phyloP scores from a whole-genome alignment of 805 yeast species.

The Ogataea kodamae region DNA sequence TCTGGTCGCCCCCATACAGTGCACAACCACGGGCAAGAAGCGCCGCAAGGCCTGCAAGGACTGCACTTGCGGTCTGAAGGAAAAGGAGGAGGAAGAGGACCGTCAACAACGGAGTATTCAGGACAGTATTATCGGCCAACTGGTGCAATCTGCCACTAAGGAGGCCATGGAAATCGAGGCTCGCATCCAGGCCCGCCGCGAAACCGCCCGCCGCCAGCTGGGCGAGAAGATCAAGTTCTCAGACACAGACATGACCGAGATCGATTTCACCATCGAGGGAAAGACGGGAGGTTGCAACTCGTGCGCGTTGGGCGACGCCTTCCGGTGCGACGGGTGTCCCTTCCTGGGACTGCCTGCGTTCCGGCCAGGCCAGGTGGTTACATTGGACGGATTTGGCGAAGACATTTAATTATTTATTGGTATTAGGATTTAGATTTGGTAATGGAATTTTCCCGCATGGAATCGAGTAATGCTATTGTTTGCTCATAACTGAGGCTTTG shows the following conservation, averaged over 20 bases:
- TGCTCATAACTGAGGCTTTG: too few species aligned
- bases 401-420: conserved; percentile 46
- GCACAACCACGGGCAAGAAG: conserved; percentile 47
- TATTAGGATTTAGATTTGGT: conserved; percentile 1
- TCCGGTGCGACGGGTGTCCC: conserved; percentile 98
- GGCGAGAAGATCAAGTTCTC: conserved; percentile 36
- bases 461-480: too few species aligned
- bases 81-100: conserved; percentile 69
- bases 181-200: conserved; percentile 35
- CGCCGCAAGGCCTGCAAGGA: conserved; percentile 96
- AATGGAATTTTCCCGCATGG: conserved; percentile 27
- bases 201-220: conserved; percentile 19
- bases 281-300: conserved; percentile 97
- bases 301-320: conserved; percentile 96
- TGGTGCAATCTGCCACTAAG: conserved; percentile 49
- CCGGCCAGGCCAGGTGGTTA: conserved; percentile 92
- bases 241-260: conserved; percentile 75
- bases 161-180: conserved; percentile 56
- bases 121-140: conserved; percentile 40
- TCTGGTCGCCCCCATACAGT: conserved; percentile 55
- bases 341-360: conserved; percentile 96
- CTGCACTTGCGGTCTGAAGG: conserved; percentile 96
- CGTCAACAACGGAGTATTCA: conserved; percentile 41
- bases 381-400: conserved; percentile 71
- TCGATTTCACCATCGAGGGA: conserved; percentile 95